Conservation (phyloP, 495 filamentous ascomycete species). For the Neurospora africana region DNA sequence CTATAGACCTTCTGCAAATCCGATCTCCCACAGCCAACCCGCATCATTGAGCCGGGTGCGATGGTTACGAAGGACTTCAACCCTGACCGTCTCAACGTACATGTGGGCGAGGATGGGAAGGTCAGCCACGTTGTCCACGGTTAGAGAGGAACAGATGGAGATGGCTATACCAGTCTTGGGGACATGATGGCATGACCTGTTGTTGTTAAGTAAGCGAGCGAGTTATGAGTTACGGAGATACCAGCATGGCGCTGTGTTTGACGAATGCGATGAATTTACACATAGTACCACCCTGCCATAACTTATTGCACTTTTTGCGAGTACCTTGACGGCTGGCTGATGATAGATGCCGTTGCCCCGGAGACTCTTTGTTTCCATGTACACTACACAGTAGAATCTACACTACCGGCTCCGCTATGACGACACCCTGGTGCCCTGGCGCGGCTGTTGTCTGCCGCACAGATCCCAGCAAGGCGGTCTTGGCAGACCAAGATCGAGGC, state of each 20-base stretch:
- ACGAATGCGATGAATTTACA: neutral
- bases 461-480: neutral
- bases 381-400: no score
- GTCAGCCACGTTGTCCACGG: slow-evolving; percentile 59
- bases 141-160: slow-evolving; percentile 16
- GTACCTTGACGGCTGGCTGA: neutral
- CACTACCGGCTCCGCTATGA: neutral
- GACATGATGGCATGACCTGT: neutral
- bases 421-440: neutral
- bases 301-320: neutral
- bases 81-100: slow-evolving; percentile 57
- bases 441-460: neutral
- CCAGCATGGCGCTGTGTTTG: neutral
- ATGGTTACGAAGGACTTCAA: slow-evolving; percentile 54
- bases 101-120: slow-evolving; percentile 60
- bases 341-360: neutral
- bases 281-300: neutral
- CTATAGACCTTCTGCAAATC: slow-evolving; percentile 63
- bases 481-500: neutral
- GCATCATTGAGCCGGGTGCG: slow-evolving; percentile 53
- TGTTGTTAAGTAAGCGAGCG: neutral
- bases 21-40: slow-evolving; percentile 57
- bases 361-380: neutral
- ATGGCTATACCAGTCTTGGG: neutral
- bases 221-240: neutral